Percentiles rank a stretch among this genome's conserved stretches.
These are phyloP conservation scores for Suillus alpinus DNA, from an alignment of 768 basidiomycete genomes.

Conservation along the genomic window DNA sequence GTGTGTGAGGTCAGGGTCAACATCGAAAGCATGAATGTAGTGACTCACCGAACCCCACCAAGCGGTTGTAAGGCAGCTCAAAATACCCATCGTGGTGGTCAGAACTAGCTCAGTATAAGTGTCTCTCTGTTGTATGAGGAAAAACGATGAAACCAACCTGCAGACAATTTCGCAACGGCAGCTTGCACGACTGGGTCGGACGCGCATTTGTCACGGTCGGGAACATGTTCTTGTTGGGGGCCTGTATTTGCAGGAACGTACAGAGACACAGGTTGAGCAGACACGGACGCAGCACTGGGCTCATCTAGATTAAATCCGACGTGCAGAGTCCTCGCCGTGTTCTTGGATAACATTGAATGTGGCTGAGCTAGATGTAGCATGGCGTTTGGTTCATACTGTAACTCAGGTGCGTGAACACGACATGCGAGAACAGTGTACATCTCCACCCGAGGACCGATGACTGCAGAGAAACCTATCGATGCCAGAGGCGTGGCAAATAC, in stretches of 20 bases:
- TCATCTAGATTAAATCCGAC: neutral
- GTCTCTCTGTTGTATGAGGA: neutral
- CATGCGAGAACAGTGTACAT: slow-evolving; percentile 75
- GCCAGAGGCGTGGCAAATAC: slow-evolving; percentile 51
- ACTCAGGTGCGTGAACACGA: slow-evolving; percentile 57
- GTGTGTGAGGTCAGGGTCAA: neutral
- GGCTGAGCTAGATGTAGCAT: neutral
- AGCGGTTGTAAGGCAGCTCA: slow-evolving; percentile 75
- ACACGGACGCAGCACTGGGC: neutral
- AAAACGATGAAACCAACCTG: slow-evolving; percentile 43
- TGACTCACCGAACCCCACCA: slow-evolving; percentile 81
- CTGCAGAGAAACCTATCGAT: slow-evolving; percentile 52
- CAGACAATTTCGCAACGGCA: slow-evolving; percentile 62
- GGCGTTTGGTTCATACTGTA: slow-evolving; percentile 25
- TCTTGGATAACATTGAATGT: neutral
- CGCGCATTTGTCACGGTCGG: slow-evolving; percentile 40
- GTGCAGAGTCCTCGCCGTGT: neutral
- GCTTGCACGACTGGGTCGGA: slow-evolving; percentile 73
- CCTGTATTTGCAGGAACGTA: neutral
- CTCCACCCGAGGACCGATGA: slow-evolving; percentile 69
- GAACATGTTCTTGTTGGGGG: neutral
- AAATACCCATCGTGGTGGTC: slow-evolving; percentile 57
- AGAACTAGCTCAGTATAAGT: neutral
- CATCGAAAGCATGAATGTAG: neutral
- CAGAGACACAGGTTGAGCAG: neutral